A percentile compares a stretch with the other conserved stretches of the same genome.
These are phyloP conservation scores for Batkoa obscura DNA, from an alignment of 371 early-diverging fungal species.

Conservation along the genomic window DNA sequence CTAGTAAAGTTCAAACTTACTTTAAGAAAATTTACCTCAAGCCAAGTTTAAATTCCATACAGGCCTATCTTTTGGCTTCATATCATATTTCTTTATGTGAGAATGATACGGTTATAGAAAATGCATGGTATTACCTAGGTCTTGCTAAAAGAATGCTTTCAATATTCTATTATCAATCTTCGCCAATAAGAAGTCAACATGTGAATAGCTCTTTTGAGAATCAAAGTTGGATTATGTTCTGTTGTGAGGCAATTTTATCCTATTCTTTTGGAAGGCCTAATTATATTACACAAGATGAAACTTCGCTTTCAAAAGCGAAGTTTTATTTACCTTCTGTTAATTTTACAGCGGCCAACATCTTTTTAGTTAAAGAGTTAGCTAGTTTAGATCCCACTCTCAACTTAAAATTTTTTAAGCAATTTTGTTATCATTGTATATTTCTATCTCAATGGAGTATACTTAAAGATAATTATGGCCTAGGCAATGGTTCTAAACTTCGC, in stretches of 20 bases:
- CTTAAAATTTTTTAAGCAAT: not conserved
- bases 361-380: not conserved
- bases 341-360: not conserved
- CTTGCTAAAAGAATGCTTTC: not conserved
- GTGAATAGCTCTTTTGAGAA: not conserved
- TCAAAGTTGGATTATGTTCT: not conserved
- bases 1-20: not conserved
- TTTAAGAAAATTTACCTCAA: conserved; percentile 3
- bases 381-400: not conserved
- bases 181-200: not conserved
- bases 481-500: too few species aligned
- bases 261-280: not conserved
- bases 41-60: not conserved
- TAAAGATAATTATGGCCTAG: not conserved
- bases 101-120: not conserved
- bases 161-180: too few species aligned
- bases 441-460: not conserved
- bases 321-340: not conserved
- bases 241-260: not conserved
- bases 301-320: not conserved
- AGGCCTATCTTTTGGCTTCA: not conserved
- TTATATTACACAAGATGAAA: too few species aligned
- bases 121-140: not conserved
- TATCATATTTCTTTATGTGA: not conserved
- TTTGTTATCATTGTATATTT: not conserved